Conservation (phyloP, 2,329 filamentous ascomycete species). For the Ustilaginoidea virens region DNA sequence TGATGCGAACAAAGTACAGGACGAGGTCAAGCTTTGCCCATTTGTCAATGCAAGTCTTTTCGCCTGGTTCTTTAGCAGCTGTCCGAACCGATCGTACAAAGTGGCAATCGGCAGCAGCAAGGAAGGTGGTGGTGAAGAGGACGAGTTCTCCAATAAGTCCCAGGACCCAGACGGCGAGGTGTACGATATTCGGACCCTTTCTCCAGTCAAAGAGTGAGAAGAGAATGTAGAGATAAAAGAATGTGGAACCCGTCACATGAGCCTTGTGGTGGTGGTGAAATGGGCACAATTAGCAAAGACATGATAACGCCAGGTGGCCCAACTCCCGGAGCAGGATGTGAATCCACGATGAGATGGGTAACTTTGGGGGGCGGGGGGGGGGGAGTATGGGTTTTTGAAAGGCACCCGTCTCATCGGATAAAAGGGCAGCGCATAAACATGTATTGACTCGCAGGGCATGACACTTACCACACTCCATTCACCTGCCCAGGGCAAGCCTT, state of each 20-base stretch:
- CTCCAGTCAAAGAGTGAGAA: conserved; percentile 76
- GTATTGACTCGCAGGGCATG: too few relatives aligned
- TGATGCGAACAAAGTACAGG: conserved; percentile 52
- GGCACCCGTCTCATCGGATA: too few relatives aligned
- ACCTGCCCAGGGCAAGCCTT: conserved; percentile 55
- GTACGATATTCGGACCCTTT: conserved; percentile 64
- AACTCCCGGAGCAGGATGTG: too few relatives aligned
- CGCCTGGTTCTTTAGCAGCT: conserved; percentile 11
- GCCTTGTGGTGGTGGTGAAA: conserved; percentile 38
- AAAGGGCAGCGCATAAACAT: too few relatives aligned
- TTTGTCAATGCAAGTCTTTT: conserved; percentile 18
- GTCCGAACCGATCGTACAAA: conserved; percentile 31
- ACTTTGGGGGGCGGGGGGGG: too few relatives aligned
- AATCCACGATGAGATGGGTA: too few relatives aligned
- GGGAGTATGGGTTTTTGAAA: too few relatives aligned
- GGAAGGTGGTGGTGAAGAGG: conserved; percentile 53
- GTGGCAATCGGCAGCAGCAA: conserved; percentile 53
- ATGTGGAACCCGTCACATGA: conserved; percentile 71
- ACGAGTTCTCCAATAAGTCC: conserved; percentile 57
- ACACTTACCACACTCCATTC: conserved; percentile 56
- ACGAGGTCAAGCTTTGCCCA: conserved; percentile 42
- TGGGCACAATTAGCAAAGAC: background rate
- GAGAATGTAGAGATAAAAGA: conserved; percentile 73
- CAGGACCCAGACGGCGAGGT: conserved; percentile 65
- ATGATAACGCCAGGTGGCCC: too few relatives aligned